phyloP scores from a whole-genome alignment of 2,329 filamentous ascomycete species.

The Eutypella sp. region DNA sequence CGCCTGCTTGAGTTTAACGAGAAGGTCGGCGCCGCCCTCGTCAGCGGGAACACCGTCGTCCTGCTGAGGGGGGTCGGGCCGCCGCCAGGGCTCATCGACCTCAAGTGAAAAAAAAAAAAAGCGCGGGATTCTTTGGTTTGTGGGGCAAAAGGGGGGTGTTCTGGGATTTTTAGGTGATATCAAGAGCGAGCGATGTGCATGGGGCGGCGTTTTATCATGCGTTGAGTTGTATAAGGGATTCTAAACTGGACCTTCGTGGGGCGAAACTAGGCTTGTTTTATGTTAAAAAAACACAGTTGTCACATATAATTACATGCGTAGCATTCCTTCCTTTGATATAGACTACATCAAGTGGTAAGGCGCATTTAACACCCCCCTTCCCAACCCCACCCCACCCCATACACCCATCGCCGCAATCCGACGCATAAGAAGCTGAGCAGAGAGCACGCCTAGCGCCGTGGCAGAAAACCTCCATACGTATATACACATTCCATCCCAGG shows the following conservation, averaged over 20 bases:
- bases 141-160: too few species aligned
- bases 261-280: not conserved
- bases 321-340: too few species aligned
- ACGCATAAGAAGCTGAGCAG: too few species aligned
- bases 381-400: too few species aligned
- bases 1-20: constrained; percentile 82
- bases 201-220: not conserved
- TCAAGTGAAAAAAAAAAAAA: constrained; percentile 30
- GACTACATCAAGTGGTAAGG: too few species aligned
- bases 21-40: constrained; percentile 68
- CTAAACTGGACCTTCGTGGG: not conserved
- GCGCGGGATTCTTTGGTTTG: too few species aligned
- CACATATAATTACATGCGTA: not conserved
- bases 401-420: too few species aligned
- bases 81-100: constrained; percentile 67
- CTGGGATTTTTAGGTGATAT: too few species aligned
- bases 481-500: not conserved
- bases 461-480: not conserved
- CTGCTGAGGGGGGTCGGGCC: constrained; percentile 79
- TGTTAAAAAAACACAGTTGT: not conserved
- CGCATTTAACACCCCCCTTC: too few species aligned
- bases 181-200: not conserved
- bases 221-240: not conserved
- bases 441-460: too few species aligned
- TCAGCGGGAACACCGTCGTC: constrained; percentile 85